A percentile compares a stretch with the other conserved stretches of the same genome.
Conservation (phyloP, 305 asterid genomes). For the Fraxinus albicans region DNA sequence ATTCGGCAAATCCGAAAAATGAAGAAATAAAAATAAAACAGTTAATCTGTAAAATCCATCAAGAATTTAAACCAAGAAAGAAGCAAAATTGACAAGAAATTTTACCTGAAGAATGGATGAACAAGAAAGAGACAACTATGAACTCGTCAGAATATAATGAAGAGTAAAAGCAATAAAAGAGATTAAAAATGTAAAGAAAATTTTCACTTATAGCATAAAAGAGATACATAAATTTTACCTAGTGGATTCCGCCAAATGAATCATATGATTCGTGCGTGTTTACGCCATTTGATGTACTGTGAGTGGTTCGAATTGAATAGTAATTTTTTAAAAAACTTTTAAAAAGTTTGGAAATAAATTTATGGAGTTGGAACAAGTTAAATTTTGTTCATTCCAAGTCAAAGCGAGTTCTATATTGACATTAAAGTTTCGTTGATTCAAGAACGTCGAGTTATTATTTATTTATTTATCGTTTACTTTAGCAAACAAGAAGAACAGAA, state of each 20-base stretch:
- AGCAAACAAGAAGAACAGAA: no score
- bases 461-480: no score
- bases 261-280: conserved; percentile 23
- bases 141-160: conserved; percentile 5
- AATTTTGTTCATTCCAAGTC: no score
- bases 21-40: neutral
- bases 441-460: no score
- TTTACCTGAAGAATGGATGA: conserved; percentile 24
- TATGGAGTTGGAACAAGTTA: no score
- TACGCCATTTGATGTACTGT: neutral
- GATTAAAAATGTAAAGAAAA: neutral
- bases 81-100: neutral
- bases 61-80: neutral
- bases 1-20: neutral
- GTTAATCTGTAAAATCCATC: neutral
- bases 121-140: conserved; percentile 15
- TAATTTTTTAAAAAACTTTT: neutral
- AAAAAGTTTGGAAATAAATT: no score
- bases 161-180: neutral
- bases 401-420: no score
- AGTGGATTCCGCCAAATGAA: conserved; percentile 39
- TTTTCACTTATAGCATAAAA: conserved; percentile 8
- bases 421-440: no score
- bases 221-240: conserved; percentile 24
- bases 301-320: neutral